Base-by-base conservation (phyloP, 305 asterid genomes). In the Plantago coronopus region DNA sequence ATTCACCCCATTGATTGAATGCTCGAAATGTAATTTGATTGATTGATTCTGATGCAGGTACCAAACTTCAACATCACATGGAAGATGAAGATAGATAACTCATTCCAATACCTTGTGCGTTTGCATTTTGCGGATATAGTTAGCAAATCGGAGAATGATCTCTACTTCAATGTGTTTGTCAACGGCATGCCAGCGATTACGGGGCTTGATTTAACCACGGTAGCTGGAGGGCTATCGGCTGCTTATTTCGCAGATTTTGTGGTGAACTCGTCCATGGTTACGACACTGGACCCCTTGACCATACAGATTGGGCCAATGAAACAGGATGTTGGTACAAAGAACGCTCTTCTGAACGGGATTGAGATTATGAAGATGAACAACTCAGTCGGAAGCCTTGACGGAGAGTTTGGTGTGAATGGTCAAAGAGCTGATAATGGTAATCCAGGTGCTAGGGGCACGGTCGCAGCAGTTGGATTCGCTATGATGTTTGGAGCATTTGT, bases 401-500 rank as follows among this genome's bases (percentile, higher is more conserved):
- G 95, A 10, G 91, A 83, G 50, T 83, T 69, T 42, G 96, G 91
- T 14, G 73, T 72, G 2, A 68, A 77, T 42, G 96, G 88, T 18
- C 61, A 57, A 17, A 48, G 51, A 17, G 79, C 71, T 2, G 67
- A 46, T 0, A 81, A 79, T 2, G 19, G 17, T 7, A 47, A 9
- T 16, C 37, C 69, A 16, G 77, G 57, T 53, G 40, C 75, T 9
- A 81, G 72, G 18, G 83, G 82, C 5, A 76, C 95, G 0, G 94
- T 89, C 3, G 96, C 96, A 2, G 85, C 95, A 0, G 96, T 93
- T 17, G 97, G 99, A 42, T 89, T 93, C 57, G 96, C 97, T 2
- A 89, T 93, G 99, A 93, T 89, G 99, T 87, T 93, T 17, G 96
- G 95, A 12, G 94, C 96, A 1, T 89, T 93, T 65, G 72, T 82